These are phyloP conservation scores for Mycena sp. DNA, from an alignment of 1,284 basidiomycete species.

Conservation along the genomic window DNA sequence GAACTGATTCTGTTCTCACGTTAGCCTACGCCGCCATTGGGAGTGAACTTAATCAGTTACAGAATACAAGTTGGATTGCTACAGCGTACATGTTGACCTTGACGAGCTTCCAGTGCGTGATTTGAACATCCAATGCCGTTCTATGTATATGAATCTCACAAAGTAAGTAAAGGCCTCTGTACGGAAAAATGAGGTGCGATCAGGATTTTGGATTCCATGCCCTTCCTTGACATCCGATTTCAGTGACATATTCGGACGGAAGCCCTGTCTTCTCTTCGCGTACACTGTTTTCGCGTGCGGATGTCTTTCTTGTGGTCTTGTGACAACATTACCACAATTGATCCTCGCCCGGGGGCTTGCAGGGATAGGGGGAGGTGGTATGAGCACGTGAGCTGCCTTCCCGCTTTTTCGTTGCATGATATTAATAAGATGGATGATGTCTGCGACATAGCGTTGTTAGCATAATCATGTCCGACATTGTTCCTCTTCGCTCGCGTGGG, in stretches of 20 bases:
- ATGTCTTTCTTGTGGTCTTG: constrained; percentile 61
- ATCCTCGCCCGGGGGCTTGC: constrained; percentile 64
- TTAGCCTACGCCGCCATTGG: constrained; percentile 69
- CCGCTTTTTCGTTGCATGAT: not conserved
- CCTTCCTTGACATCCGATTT: constrained; percentile 32
- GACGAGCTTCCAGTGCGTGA: constrained; percentile 67
- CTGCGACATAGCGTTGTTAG: constrained; percentile 57
- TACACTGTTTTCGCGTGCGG: constrained; percentile 65
- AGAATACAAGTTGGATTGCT: constrained; percentile 73
- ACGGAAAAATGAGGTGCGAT: constrained; percentile 54
- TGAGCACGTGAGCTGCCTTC: constrained; percentile 61
- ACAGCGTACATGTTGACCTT: constrained; percentile 70
- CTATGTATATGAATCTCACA: no score
- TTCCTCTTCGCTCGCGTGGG: constrained; percentile 65
- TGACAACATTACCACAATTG: constrained; percentile 64
- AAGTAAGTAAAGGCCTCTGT: constrained; percentile 56
- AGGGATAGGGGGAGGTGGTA: constrained; percentile 72
- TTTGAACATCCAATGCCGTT: no score
- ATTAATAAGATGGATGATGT: not conserved
- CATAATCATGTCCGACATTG: constrained; percentile 70
- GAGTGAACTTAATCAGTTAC: constrained; percentile 67
- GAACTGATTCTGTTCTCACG: constrained; percentile 1
- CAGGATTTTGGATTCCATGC: not conserved
- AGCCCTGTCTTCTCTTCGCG: constrained; percentile 63
- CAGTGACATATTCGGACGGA: constrained; percentile 73